Evolutionary conservation across 495 filamentous ascomycete species (phyloP), one percentile per base, ranked within the genome.

Genomic region (Aspergillus avenaceus): DNA sequence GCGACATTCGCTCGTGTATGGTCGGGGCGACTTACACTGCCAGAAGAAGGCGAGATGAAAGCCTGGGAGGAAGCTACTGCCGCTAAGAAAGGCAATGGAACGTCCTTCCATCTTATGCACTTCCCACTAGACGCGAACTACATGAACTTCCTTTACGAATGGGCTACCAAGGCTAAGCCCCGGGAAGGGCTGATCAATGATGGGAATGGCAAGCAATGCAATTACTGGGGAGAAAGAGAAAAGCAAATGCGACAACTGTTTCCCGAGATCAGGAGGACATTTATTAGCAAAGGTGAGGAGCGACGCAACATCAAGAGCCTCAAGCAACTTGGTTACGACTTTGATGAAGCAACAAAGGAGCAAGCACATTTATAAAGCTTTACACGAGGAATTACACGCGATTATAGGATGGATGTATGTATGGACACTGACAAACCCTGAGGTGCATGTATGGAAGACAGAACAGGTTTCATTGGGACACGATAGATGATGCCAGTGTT

Each of bases 41-140:
- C 91, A 0, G 54, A 76, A 0, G 56, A 52, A 11, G 60, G 63
- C 7, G 80, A 83, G 23, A 93, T 96, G 86, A 56, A 65, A 51
- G 56, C 51, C 5, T 93, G 87, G 87, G 85, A 89, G 59, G 47
- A 57, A 5, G 36, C 52, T 0, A 60, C 56, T 18, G 62, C 67
- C 41, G 68, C 52, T 58, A 56, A 65, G 40, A 71, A 64, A 19
- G 82, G 82, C 1, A 59, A 63, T 38, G 79, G 75, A 4, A 77
- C 69, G 47, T 37, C 45, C 8, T 91, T 89, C 49, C 85, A 89
- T 54, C 46, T 83, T 5, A 73, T 96, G 21, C 74, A 75, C 2
- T 93, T 83, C 59, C 86, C 88, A 0, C 74, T 78, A 41, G 92
- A 97, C 64, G 85, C 79, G 0, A 75, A 85, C 8, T 95, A 95